Percentiles rank a stretch among this genome's conserved stretches.
Conservation (phyloP, 106 monocot species). For the Dactylorhiza incarnata region DNA sequence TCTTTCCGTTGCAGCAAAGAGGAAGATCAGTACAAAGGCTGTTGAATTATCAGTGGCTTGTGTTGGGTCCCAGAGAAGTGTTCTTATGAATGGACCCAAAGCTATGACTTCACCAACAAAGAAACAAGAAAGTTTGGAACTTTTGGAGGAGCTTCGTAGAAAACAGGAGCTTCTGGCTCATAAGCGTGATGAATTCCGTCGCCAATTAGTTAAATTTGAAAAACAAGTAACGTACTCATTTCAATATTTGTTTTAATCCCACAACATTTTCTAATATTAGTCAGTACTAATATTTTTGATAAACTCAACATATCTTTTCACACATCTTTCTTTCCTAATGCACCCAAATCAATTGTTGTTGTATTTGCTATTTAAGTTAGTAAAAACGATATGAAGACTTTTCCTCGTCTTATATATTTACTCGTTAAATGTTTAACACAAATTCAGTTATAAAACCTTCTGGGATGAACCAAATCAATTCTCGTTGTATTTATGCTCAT, state of each 20-base stretch:
- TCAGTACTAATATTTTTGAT: too few relatives aligned
- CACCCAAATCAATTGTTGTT: too few relatives aligned
- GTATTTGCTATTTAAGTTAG: too few relatives aligned
- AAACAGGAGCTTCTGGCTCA: conserved; percentile 77
- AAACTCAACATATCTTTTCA: too few relatives aligned
- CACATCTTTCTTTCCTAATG: too few relatives aligned
- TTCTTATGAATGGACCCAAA: conserved; percentile 29
- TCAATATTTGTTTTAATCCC: neutral
- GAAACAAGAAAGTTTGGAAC: conserved; percentile 55
- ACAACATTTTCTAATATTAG: too few relatives aligned
- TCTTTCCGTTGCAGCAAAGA: conserved; percentile 23
- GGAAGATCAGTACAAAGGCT: conserved; percentile 15
- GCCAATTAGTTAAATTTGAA: conserved; percentile 68
- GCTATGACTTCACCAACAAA: conserved; percentile 26
- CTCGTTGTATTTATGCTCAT: too few relatives aligned
- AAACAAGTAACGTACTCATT: conserved; percentile 54
- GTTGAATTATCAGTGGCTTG: conserved; percentile 13
- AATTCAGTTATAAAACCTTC: too few relatives aligned
- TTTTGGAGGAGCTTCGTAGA: conserved; percentile 89
- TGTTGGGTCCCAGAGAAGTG: conserved; percentile 19
- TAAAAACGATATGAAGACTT: too few relatives aligned
- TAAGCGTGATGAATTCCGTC: conserved; percentile 76
- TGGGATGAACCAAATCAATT: too few relatives aligned
- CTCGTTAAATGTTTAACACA: too few relatives aligned
- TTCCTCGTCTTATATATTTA: too few relatives aligned